Evolutionary conservation across 2,329 filamentous ascomycete genomes (phyloP).

Genomic region (Aureobasidium namibiae): DNA sequence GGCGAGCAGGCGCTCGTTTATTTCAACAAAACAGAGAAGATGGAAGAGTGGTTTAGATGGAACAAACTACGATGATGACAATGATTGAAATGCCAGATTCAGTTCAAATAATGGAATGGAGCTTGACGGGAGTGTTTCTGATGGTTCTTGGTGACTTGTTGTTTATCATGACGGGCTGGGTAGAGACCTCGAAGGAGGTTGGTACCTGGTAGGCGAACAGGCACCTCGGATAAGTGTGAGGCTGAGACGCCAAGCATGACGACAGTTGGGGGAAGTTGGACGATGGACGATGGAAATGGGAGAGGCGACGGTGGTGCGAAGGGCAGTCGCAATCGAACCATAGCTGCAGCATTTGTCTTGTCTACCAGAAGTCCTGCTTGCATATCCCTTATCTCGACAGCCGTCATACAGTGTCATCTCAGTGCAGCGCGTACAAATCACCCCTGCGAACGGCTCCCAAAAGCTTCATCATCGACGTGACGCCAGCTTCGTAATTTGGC

Average conservation of each 20-base stretch:
- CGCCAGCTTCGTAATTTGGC: neutral
- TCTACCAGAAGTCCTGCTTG: neutral
- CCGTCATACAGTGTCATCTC: neutral
- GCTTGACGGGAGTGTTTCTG: neutral
- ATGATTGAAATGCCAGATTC: constrained; percentile 11
- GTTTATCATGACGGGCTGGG: neutral
- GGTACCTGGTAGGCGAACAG: neutral
- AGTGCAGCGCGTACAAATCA: neutral
- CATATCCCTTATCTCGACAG: neutral
- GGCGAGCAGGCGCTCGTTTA: neutral
- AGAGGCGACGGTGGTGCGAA: neutral
- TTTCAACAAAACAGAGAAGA: neutral
- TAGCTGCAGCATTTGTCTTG: neutral
- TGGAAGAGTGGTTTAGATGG: constrained; percentile 4
- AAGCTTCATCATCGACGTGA: neutral
- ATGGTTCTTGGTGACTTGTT: neutral
- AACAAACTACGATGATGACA: constrained; percentile 4
- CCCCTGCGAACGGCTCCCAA: neutral
- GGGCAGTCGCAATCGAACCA: neutral
- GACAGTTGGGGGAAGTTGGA: neutral
- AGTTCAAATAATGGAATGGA: neutral
- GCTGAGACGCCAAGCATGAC: constrained; percentile 1
- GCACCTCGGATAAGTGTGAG: neutral
- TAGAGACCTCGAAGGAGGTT: too few relatives aligned
- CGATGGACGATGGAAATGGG: neutral